Evolutionary conservation across 768 basidiomycete genomes (phyloP).

Genomic region (Rhizopogon vesiculosus): DNA sequence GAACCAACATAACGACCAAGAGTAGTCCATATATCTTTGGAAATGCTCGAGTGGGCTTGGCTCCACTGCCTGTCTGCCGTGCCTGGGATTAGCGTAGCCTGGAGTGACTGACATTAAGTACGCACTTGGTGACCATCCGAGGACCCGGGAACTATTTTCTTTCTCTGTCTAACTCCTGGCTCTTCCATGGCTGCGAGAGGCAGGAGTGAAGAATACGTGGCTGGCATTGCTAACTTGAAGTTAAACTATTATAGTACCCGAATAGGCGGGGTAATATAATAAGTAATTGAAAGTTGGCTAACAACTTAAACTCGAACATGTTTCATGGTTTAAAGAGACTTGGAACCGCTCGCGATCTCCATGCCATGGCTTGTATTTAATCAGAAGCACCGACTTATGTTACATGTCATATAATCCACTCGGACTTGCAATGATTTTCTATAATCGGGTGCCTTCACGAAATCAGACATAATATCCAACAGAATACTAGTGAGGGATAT

Average conservation of each 20-base stretch:
- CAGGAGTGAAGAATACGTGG: background rate
- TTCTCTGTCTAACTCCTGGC: slow-evolving; percentile 21
- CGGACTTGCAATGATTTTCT: too few species aligned
- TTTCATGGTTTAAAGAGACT: background rate
- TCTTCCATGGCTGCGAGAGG: slow-evolving; percentile 7
- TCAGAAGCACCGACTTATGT: slow-evolving; percentile 16
- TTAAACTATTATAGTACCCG: too few species aligned
- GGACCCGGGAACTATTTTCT: background rate
- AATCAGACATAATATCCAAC: too few species aligned
- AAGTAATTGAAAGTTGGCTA: too few species aligned
- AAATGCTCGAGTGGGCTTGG: background rate
- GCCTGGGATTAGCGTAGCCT: background rate
- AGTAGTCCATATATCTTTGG: slow-evolving; percentile 8
- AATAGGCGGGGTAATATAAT: background rate
- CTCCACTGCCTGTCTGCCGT: slow-evolving; percentile 3
- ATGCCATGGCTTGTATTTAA: background rate
- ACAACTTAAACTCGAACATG: too few species aligned
- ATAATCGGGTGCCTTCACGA: too few species aligned
- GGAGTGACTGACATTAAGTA: background rate
- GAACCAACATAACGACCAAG: background rate
- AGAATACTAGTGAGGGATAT: too few species aligned
- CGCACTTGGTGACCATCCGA: slow-evolving; percentile 4
- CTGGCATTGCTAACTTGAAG: background rate
- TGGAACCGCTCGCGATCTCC: too few species aligned
- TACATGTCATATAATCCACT: too few species aligned